These are phyloP conservation scores for Ambrosiella cleistominuta DNA, from an alignment of 2,329 filamentous ascomycete species.

Conservation along the genomic window DNA sequence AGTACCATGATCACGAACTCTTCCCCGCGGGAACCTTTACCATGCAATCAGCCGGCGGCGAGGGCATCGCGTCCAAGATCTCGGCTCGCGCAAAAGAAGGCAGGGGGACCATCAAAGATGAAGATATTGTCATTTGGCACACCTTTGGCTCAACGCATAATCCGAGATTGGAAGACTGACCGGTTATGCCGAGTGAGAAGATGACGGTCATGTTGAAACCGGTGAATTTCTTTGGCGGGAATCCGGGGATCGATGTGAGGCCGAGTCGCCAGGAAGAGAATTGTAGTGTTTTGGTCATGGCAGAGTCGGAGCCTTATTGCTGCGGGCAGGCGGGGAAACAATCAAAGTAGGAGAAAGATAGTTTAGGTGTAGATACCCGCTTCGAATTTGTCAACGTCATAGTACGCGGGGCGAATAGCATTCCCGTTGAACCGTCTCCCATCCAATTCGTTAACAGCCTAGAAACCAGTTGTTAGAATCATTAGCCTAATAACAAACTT, in stretches of 20 bases:
- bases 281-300: slow-evolving; percentile 18
- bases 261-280: slow-evolving; percentile 22
- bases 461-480: slow-evolving; percentile 8
- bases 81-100: slow-evolving; percentile 17
- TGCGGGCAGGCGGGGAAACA: background rate
- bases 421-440: slow-evolving; percentile 82
- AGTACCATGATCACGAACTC: slow-evolving; percentile 25
- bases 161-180: slow-evolving; percentile 48
- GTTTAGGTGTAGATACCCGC: slow-evolving; percentile 34
- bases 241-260: slow-evolving; percentile 33
- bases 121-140: slow-evolving; percentile 40
- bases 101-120: slow-evolving; percentile 22
- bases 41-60: slow-evolving; percentile 29
- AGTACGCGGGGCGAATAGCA: slow-evolving; percentile 65
- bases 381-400: slow-evolving; percentile 68
- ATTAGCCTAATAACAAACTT: background rate
- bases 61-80: slow-evolving; percentile 25
- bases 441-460: slow-evolving; percentile 81
- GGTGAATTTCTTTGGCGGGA: slow-evolving; percentile 34
- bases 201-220: slow-evolving; percentile 33
- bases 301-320: background rate
- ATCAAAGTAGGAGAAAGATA: no score
- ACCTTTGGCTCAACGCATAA: slow-evolving; percentile 46
- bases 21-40: slow-evolving; percentile 27
- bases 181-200: slow-evolving; percentile 48